phyloP scores from a whole-genome alignment of 2,329 filamentous ascomycete genomes.

The Fusarium sp. region DNA sequence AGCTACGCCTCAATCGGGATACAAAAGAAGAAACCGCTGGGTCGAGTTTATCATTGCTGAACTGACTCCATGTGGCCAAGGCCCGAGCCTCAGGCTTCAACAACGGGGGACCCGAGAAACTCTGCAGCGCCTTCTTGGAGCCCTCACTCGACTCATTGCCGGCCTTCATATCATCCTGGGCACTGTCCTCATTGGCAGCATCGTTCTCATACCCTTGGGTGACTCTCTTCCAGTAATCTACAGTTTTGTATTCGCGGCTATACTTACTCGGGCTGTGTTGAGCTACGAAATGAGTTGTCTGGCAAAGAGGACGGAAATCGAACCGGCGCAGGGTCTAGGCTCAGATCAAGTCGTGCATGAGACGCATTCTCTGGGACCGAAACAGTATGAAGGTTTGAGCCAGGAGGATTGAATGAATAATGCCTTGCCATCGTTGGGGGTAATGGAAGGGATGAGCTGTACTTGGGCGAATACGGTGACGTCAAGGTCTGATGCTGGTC shows the following conservation, averaged over 20 bases:
- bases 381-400: constrained; percentile 7
- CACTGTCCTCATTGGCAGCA: constrained; percentile 18
- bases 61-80: constrained; percentile 23
- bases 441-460: background rate
- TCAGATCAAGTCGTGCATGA: background rate
- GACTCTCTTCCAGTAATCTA: constrained; percentile 28
- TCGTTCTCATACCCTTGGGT: constrained; percentile 19
- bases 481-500: background rate
- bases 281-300: constrained; percentile 17
- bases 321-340: background rate
- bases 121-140: constrained; percentile 2
- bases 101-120: background rate
- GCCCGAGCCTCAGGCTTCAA: background rate
- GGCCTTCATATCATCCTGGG: constrained; percentile 25
- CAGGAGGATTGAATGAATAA: background rate
- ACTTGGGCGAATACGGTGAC: too few species aligned
- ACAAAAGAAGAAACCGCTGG: background rate
- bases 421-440: background rate
- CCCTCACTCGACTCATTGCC: background rate
- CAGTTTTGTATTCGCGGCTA: constrained; percentile 18
- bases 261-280: constrained; percentile 15
- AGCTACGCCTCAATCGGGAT: background rate
- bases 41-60: constrained; percentile 3
- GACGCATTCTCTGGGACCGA: constrained; percentile 2
- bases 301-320: constrained; percentile 8